Evolutionary conservation across 2,329 filamentous ascomycete genomes (phyloP), one percentile per base, ranked within the genome.

Genomic region (Diaporthe caulivora): DNA sequence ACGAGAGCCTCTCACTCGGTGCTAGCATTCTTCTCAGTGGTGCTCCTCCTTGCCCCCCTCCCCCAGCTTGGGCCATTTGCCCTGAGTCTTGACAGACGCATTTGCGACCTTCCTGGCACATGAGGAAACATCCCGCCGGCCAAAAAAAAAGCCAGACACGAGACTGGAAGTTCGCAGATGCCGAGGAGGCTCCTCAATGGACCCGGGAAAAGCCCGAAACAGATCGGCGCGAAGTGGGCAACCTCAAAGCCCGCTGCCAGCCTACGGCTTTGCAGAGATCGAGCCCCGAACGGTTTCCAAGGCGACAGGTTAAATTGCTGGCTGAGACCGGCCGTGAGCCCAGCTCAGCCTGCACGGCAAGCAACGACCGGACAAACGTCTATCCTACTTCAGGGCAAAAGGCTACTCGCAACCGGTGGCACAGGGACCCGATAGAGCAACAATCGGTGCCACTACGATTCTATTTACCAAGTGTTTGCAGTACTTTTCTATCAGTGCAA

Each of bases 221-320:
- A 47, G 62, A 67, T 67, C 62, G 62, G 62, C 62, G 62, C n/a
- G 40, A 24, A 53, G 62, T 29, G 62, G 62, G 62, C 62, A 53
- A 31, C 44, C 31, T 21, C 21, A 37, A 21, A 34, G 7, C 37
- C 11, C 37, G 11, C 6, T 15, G 47, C 62, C 26, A 15, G 44
- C 44, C 62, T 44, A 53, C 44, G 29, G 47, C 40, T 40, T 29
- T 40, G 31, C 18, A 37, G 31, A 53, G 3, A 21, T 40, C 62
- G 34, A 53, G 47, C 47, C 47, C 44, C 44, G 62, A 67, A 13
- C 29, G 44, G 31, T 40, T 62, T 26, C 62, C 62, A 51, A 40
- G 31, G 31, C 40, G 15, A 44, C 15, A 62, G 34, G 62, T 6
- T 9, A 40, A 40, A 17, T n/a, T n/a, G 62, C 47, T 40, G 31